Conservation (phyloP, 116 monocot genomes). For the Papilionanthe hybrid region DNA sequence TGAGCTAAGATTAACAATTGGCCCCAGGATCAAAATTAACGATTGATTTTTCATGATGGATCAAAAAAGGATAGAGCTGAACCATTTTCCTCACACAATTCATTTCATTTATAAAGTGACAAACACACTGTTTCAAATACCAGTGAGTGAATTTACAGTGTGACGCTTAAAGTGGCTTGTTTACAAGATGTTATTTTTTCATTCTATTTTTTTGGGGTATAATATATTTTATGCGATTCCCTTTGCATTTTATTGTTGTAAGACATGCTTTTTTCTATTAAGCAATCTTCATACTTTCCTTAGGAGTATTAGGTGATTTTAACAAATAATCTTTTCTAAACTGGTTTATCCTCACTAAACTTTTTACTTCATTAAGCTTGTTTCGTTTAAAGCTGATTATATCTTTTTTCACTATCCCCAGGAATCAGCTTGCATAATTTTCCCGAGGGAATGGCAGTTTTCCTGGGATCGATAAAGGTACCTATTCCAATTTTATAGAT, state of each 20-base stretch:
- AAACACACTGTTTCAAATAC: too few relatives aligned
- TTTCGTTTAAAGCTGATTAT: constrained; percentile 5
- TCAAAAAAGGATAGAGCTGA: too few relatives aligned
- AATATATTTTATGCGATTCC: neutral
- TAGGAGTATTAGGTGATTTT: neutral
- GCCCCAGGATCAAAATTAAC: too few relatives aligned
- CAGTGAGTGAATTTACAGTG: too few relatives aligned
- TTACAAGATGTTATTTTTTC: neutral
- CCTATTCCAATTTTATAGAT: neutral
- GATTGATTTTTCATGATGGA: too few relatives aligned
- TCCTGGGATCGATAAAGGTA: constrained; percentile 97
- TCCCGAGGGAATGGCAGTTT: constrained; percentile 96
- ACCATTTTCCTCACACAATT: too few relatives aligned
- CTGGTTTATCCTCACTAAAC: neutral
- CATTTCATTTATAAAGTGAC: too few relatives aligned
- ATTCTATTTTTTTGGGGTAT: neutral
- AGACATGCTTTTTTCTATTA: neutral
- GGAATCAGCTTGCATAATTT: constrained; percentile 98
- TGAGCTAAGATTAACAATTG: too few relatives aligned
- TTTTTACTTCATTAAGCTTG: neutral
- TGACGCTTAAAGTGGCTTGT: too few relatives aligned
- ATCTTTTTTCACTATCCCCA: constrained; percentile 33
- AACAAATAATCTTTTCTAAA: neutral
- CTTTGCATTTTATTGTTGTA: neutral
- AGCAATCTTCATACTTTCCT: neutral